These are phyloP conservation scores for Cryphonectria carpinicola DNA, from an alignment of 2,329 filamentous ascomycete species.

Conservation along the genomic window DNA sequence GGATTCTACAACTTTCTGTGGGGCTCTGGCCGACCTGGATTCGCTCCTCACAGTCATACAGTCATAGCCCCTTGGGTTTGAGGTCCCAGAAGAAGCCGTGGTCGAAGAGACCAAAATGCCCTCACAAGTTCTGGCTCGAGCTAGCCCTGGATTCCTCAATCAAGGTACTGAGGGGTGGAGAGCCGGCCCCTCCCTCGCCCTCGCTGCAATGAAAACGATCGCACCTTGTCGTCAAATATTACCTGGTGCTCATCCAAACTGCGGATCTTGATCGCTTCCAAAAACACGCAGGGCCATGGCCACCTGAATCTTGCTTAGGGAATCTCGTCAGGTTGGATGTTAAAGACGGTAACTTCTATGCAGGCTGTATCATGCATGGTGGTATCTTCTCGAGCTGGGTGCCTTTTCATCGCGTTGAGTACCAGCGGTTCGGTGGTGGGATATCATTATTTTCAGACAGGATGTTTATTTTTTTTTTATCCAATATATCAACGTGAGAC, in stretches of 20 bases:
- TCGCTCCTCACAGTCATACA: not conserved
- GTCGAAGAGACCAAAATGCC: not conserved
- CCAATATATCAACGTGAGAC: not conserved
- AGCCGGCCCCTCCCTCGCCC: not conserved
- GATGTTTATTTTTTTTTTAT: not conserved
- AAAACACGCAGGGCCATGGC: too few species aligned
- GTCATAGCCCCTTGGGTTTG: not conserved
- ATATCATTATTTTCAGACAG: too few species aligned
- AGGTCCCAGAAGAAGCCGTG: not conserved
- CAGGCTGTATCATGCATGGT: too few species aligned
- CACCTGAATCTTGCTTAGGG: not conserved
- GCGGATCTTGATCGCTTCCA: not conserved
- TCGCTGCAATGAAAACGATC: not conserved
- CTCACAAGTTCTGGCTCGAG: not conserved
- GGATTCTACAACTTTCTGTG: conserved; percentile 24
- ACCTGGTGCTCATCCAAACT: not conserved
- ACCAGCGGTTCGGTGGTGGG: too few species aligned
- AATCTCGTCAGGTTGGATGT: not conserved
- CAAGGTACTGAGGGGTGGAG: not conserved
- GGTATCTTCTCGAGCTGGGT: too few species aligned
- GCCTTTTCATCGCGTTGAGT: too few species aligned
- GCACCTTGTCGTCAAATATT: not conserved
- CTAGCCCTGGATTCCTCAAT: not conserved
- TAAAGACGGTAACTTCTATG: not conserved
- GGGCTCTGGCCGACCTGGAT: conserved; percentile 4